A percentile compares a stretch with the other conserved stretches of the same genome.
phyloP scores from a whole-genome alignment of 305 asterid genomes.

The Plantago lanceolata region DNA sequence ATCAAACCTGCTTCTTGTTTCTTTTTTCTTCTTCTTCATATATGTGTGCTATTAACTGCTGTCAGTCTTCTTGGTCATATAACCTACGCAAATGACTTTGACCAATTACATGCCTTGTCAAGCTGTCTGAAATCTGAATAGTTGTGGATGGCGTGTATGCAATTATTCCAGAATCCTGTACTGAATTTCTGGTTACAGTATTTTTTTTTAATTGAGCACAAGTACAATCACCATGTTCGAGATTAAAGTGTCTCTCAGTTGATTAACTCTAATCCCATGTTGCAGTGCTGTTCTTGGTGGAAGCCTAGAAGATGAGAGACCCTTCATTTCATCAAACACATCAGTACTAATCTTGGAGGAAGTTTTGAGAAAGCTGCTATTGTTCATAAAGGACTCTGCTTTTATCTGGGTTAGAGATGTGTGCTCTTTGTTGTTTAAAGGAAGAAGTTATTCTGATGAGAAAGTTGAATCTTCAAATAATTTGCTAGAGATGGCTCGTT shows the following conservation, averaged over 20 bases:
- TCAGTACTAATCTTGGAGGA: conserved; percentile 52
- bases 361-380: conserved; percentile 45
- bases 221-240: conserved; percentile 7
- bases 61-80: conserved; percentile 7
- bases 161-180: neutral
- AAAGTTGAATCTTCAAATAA: conserved; percentile 38
- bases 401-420: conserved; percentile 73
- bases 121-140: conserved; percentile 14
- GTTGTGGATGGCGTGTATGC: conserved; percentile 10
- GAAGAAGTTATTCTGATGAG: conserved; percentile 31
- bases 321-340: conserved; percentile 54
- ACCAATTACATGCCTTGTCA: conserved; percentile 14
- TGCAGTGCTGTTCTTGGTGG: conserved; percentile 93
- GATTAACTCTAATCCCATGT: conserved; percentile 28
- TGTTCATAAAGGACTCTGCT: conserved; percentile 62
- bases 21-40: conserved; percentile 1
- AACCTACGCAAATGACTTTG: conserved; percentile 9
- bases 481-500: conserved; percentile 56
- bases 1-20: conserved; percentile 1
- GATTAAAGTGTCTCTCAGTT: conserved; percentile 23
- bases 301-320: conserved; percentile 50
- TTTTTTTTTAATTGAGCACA: conserved; percentile 13
- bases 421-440: conserved; percentile 41
- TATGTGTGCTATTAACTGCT: conserved; percentile 1
- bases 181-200: conserved; percentile 4